Evolutionary conservation across 441 rosid genomes (phyloP), one percentile per base, ranked within the genome.

Genomic region (Bruguiera hainesii): DNA sequence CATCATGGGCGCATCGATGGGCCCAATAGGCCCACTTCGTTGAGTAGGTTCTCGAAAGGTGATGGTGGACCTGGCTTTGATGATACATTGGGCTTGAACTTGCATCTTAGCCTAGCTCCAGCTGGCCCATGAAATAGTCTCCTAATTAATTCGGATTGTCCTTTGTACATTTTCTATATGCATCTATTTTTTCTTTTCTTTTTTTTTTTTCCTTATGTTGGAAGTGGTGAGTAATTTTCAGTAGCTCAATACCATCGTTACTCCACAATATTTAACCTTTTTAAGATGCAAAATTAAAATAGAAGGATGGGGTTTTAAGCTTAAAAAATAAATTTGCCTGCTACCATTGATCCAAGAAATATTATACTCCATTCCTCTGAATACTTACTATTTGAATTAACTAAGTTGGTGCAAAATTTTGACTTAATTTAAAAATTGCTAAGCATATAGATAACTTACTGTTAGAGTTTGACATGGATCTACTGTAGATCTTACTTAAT

Each of bases 81-180:
- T 60, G 95, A 93, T 56, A 65, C 78, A 31, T 71, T 86, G 82
- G 94, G 96, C 71, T 76, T 93, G 72, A 93, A 91, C 76, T 81
- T 93, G 80, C 98, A 91, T 78, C 97, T 93, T 9, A 83, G 98
- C 75, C 90, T 93, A 61, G 89, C 96, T 33, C 96, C 97, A 11
- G 87, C 95, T 33, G 89, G 89, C 56, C 87, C 80, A 0, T 91
- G 83, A 84, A 57, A 9, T n/a, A 42, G 29, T 66, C 56, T 60
- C 69, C 29, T 55, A 1, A 23, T 23, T 26, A 10, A n/a, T 1
- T 53, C 7, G 15, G 23, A 21, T 53, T 7, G 21, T 53, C 16
- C 48, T 42, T 11, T 42, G 28, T 20, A 21, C 28, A 53, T 53
- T 23, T 55, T 55, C 13, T 55, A 9, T 20, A 4, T 4, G 30